These are phyloP conservation scores for Apiotrichum gracile DNA, from an alignment of 1,284 basidiomycete species.

Conservation along the genomic window DNA sequence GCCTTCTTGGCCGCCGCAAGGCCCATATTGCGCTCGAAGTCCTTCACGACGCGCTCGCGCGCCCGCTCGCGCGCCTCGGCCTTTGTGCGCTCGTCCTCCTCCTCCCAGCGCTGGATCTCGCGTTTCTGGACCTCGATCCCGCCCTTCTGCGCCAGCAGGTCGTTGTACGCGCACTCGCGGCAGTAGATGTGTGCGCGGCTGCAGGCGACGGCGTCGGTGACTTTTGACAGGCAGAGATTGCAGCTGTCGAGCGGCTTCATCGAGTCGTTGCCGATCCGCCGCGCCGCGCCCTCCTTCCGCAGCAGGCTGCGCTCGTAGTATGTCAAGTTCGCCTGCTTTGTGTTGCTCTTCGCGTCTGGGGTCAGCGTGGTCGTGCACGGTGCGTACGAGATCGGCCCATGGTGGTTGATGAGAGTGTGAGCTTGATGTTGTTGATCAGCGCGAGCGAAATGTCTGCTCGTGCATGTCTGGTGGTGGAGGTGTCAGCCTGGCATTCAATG, in stretches of 20 bases:
- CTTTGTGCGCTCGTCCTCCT: constrained; percentile 68
- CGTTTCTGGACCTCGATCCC: constrained; percentile 80
- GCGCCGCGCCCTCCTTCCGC: constrained; percentile 41
- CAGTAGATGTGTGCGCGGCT: constrained; percentile 76
- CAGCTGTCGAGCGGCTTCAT: constrained; percentile 85
- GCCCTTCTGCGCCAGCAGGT: constrained; percentile 62
- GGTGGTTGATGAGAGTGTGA: neutral
- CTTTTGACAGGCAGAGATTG: constrained; percentile 71
- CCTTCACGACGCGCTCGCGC: constrained; percentile 70
- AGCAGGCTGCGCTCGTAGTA: constrained; percentile 45
- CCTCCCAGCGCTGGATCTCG: constrained; percentile 63
- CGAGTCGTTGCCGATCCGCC: constrained; percentile 81
- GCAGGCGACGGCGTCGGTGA: constrained; percentile 73
- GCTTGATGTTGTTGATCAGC: too few species aligned
- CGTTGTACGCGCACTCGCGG: constrained; percentile 64
- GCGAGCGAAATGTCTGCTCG: neutral
- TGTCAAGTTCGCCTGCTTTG: constrained; percentile 43
- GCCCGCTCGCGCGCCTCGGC: constrained; percentile 62
- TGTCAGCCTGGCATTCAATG: neutral
- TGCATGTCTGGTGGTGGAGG: neutral
- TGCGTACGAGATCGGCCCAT: constrained; percentile 19
- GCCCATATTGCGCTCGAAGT: constrained; percentile 74
- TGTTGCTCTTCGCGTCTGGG: constrained; percentile 45
- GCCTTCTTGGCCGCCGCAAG: constrained; percentile 41
- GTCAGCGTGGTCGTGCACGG: constrained; percentile 6